A percentile compares a stretch with the other conserved stretches of the same genome.
Conservation (phyloP, 352 stramenopile species). For the Thalassiosira hispida region DNA sequence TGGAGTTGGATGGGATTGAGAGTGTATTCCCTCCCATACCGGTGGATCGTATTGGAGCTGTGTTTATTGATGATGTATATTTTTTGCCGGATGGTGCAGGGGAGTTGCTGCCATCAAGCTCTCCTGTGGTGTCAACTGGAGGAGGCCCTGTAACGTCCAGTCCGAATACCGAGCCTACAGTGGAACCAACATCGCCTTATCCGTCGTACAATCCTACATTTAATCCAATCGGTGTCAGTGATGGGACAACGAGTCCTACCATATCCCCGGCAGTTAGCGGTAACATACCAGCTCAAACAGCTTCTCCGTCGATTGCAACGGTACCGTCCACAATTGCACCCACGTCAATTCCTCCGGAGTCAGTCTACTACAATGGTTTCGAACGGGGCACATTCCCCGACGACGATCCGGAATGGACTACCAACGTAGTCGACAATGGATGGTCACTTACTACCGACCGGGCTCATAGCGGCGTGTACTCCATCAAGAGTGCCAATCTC, state of each 20-base stretch:
- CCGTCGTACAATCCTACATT: too few species aligned
- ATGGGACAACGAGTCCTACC: too few species aligned
- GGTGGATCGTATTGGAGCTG: slow-evolving; percentile 6
- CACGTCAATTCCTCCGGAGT: not conserved
- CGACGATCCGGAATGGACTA: slow-evolving; percentile 4
- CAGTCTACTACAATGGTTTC: not conserved
- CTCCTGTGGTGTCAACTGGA: too few species aligned
- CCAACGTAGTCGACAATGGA: slow-evolving; percentile 2
- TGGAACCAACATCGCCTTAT: too few species aligned
- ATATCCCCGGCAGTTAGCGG: too few species aligned
- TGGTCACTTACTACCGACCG: slow-evolving; percentile 19
- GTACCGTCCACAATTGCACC: not conserved
- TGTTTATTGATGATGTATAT: slow-evolving; percentile 36
- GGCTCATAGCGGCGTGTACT: slow-evolving; percentile 17
- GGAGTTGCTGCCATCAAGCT: not conserved
- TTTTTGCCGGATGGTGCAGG: slow-evolving; percentile 16
- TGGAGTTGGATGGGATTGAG: not conserved
- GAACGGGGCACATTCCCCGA: slow-evolving; percentile 9
- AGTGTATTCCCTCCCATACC: slow-evolving; percentile 12
- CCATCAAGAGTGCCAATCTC: slow-evolving; percentile 26
- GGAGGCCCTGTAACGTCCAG: too few species aligned
- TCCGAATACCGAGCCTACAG: too few species aligned
- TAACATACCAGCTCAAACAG: not conserved
- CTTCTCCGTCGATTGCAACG: not conserved
- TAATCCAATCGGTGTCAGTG: too few species aligned